phyloP scores from a whole-genome alignment of 108 stramenopile genomes.

The Asterionellopsis glacialis region DNA sequence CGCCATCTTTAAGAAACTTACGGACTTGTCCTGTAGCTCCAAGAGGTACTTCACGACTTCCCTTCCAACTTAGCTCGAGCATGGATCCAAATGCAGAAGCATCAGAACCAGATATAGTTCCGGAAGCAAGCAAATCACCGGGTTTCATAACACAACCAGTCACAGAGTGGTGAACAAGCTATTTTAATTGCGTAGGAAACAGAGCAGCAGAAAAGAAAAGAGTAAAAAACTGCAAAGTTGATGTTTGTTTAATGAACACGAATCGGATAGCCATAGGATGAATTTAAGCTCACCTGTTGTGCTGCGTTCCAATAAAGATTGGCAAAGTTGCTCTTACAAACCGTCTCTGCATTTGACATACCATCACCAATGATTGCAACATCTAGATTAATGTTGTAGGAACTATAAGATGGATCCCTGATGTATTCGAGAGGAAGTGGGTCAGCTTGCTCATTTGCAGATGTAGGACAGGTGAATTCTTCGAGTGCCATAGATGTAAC shows the following conservation, averaged over 20 bases:
- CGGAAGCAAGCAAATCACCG: constrained; percentile 85
- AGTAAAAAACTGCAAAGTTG: no score
- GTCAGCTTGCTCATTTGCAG: constrained; percentile 46
- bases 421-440: constrained; percentile 77
- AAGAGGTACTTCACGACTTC: constrained; percentile 55
- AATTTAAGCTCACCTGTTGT: constrained; percentile 57
- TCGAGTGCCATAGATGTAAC: constrained; percentile 82
- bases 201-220: no score
- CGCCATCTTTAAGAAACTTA: constrained; percentile 87
- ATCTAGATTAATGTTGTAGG: constrained; percentile 71
- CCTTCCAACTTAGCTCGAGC: constrained; percentile 89
- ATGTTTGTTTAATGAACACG: no score
- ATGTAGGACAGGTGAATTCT: constrained; percentile 50
- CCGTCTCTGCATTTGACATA: constrained; percentile 24
- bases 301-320: constrained; percentile 87
- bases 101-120: constrained; percentile 80
- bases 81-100: constrained; percentile 71
- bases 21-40: constrained; percentile 36
- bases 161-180: constrained; percentile 78
- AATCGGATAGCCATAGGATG: no score
- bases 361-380: constrained; percentile 54
- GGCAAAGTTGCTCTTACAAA: constrained; percentile 71
- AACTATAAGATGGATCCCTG: constrained; percentile 58
- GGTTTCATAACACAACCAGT: constrained; percentile 86
- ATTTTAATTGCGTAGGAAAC: no score